Evolutionary conservation across 1,139 yeast species (phyloP), one percentile per base, ranked within the genome.

Genomic region (Meyerozyma sp.): DNA sequence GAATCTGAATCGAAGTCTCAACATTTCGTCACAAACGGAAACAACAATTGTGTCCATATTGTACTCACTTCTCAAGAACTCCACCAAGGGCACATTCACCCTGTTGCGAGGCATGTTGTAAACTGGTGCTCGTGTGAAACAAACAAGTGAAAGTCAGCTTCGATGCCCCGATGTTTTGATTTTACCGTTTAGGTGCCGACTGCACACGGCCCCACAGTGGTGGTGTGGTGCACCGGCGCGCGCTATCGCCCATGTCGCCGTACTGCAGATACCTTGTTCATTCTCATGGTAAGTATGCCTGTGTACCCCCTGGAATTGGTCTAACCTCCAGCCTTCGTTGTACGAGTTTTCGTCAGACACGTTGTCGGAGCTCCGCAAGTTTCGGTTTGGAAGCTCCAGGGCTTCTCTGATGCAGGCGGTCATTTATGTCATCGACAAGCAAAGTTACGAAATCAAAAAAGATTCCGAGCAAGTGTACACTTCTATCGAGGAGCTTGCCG

Each of bases 271-370:
- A 14, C 34, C 4, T 16, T 13, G 16, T 13, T 30, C 34, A 11
- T 30, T 14, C 34, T 13, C 5, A 30, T 30, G 34, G 34, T 30
- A 30, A 30, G 34, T 30, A n/a, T 7, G 8, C 34, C 10, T 2
- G 8, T 13, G 16, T 30, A 3, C 16, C 35, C 35, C 35, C 8
- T 13, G 8, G 4, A 16, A 16, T 4, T 32, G 9, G 26, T 51
- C 48, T 50, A 51, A 21, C 28, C 36, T 44, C 41, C 44, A 65
- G 61, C 59, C 79, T 35, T 66, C 79, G 4, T 66, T 89, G 46
- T 86, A 87, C 58, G 64, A 81, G 1, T 75, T 87, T 49, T 72
- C 88, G n/a, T 71, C 82, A 9, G 84, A 78, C 29, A 85, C 95
- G 0, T 68, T 77, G 44, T 63, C 77, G 16, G 72, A 63, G 14